These are phyloP conservation scores for Podosphaera xanthii DNA, from an alignment of 2,329 filamentous ascomycete genomes.

Conservation along the genomic window DNA sequence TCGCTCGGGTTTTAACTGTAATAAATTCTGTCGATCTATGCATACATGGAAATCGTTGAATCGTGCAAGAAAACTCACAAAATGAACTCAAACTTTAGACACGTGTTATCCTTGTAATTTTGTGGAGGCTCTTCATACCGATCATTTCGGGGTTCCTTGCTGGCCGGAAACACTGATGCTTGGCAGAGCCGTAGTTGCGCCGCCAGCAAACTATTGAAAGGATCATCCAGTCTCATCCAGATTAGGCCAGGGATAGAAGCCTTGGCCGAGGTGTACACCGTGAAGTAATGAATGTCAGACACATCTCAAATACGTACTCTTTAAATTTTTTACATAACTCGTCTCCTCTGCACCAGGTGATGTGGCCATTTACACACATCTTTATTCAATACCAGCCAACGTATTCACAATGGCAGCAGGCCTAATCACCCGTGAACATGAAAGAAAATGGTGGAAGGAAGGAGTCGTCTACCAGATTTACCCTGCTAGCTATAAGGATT, in stretches of 20 bases:
- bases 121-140: too few relatives aligned
- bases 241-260: neutral
- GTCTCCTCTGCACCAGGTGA: neutral
- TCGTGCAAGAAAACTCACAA: too few relatives aligned
- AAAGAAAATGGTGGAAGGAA: conserved; percentile 28
- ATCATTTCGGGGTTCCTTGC: neutral
- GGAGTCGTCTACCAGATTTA: conserved; percentile 32
- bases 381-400: neutral
- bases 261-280: neutral
- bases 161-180: neutral
- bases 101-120: too few relatives aligned
- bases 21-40: too few relatives aligned
- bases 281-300: neutral
- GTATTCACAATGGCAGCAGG: neutral
- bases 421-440: neutral
- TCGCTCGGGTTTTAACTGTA: too few relatives aligned
- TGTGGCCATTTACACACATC: neutral
- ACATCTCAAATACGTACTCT: neutral
- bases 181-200: neutral
- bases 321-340: neutral
- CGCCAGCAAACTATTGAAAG: neutral
- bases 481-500: conserved; percentile 31
- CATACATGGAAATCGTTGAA: too few relatives aligned
- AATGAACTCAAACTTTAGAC: too few relatives aligned
- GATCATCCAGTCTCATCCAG: neutral